phyloP scores from a whole-genome alignment of 345 rosid species.

The Balakata baccata region DNA sequence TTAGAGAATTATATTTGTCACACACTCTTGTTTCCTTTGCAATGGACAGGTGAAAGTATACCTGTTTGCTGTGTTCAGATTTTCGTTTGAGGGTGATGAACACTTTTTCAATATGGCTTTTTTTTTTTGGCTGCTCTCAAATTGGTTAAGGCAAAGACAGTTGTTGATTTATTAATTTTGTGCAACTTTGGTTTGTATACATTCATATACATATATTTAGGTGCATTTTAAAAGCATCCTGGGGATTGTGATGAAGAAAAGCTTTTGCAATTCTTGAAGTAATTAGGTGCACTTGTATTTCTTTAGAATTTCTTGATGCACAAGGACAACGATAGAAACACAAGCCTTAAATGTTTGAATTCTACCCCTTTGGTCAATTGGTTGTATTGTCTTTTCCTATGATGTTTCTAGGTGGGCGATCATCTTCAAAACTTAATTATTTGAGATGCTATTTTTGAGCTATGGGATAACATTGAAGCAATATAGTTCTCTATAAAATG shows the following conservation, averaged over 20 bases:
- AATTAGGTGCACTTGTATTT: background rate
- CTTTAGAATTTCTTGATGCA: background rate
- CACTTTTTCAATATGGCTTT: background rate
- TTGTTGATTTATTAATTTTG: background rate
- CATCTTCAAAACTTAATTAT: background rate
- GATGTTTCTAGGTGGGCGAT: background rate
- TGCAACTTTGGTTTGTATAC: background rate
- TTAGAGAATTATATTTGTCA: background rate
- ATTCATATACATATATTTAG: too few relatives aligned
- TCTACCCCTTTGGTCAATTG: background rate
- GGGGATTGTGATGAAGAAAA: background rate
- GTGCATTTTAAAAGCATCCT: background rate
- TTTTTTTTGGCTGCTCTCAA: background rate
- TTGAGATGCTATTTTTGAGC: constrained; percentile 7
- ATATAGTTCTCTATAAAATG: constrained; percentile 35
- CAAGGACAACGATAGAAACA: background rate
- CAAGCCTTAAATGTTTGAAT: background rate
- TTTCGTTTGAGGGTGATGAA: background rate
- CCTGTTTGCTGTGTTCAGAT: background rate
- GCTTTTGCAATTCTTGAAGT: background rate
- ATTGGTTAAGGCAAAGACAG: background rate
- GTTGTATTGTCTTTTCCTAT: background rate
- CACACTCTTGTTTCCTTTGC: background rate
- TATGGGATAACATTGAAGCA: constrained; percentile 17
- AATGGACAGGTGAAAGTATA: background rate